phyloP scores from a whole-genome alignment of 441 rosid species.

The Adansonia madagascariensis region DNA sequence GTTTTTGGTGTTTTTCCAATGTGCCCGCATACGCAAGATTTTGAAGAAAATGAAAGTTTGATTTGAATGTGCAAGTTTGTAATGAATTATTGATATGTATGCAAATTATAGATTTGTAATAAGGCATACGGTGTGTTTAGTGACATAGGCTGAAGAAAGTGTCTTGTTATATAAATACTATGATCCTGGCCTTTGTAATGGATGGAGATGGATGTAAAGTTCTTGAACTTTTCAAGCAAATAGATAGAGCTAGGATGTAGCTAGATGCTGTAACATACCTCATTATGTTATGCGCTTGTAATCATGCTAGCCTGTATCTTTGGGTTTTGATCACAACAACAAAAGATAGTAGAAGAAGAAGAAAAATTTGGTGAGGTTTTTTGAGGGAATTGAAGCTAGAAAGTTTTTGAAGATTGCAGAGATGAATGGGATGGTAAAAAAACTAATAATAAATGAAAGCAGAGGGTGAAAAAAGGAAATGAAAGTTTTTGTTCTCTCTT shows the following conservation, averaged over 20 bases:
- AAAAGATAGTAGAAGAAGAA: no score
- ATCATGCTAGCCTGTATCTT: constrained; percentile 62
- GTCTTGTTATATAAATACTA: constrained; percentile 78
- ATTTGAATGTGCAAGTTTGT: constrained; percentile 60
- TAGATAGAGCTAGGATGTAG: constrained; percentile 43
- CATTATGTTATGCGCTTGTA: constrained; percentile 69
- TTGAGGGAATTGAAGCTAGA: no score
- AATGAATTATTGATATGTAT: constrained; percentile 84
- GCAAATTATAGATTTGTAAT: constrained; percentile 68
- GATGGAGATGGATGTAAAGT: constrained; percentile 74
- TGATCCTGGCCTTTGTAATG: constrained; percentile 82
- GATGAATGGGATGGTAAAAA: no score
- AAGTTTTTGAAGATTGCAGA: no score
- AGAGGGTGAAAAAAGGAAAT: no score
- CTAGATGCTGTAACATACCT: constrained; percentile 70
- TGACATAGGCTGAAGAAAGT: constrained; percentile 45
- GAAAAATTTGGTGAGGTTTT: no score
- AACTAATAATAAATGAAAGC: no score
- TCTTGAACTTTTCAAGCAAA: constrained; percentile 58
- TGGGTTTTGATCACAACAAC: no score
- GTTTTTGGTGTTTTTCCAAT: constrained; percentile 80
- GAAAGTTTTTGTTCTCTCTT: no score
- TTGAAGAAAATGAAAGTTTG: constrained; percentile 63
- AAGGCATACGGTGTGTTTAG: constrained; percentile 62
- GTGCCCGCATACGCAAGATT: constrained; percentile 73